Conservation (phyloP, 2,329 filamentous ascomycete species). For the Paecilomyces sp. region DNA sequence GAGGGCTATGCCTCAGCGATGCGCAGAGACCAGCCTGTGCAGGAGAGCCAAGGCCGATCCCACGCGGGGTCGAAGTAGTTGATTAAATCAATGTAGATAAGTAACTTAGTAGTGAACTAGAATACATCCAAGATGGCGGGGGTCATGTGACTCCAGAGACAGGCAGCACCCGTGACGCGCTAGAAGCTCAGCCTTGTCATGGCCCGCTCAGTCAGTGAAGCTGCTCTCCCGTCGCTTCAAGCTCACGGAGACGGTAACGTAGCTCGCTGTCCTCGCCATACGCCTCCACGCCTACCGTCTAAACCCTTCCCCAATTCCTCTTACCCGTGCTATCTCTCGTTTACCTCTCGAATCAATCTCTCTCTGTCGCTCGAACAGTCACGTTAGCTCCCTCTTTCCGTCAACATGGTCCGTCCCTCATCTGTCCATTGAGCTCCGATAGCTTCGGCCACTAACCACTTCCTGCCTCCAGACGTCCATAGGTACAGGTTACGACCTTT, state of each 20-base stretch:
- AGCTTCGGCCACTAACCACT: background rate
- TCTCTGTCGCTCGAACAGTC: constrained; percentile 11
- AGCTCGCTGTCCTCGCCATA: constrained; percentile 9
- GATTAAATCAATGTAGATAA: background rate
- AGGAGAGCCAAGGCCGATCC: background rate
- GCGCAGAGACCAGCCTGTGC: background rate
- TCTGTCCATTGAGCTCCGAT: background rate
- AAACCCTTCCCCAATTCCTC: constrained; percentile 12
- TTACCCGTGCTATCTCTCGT: background rate
- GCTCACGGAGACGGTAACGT: constrained; percentile 6
- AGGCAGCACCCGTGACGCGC: constrained; percentile 20
- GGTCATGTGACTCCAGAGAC: background rate
- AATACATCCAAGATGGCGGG: background rate
- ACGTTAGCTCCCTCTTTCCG: background rate
- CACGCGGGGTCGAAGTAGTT: background rate
- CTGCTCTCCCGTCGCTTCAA: constrained; percentile 3
- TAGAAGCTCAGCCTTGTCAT: constrained; percentile 11
- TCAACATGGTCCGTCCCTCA: constrained; percentile 5
- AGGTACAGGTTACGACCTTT: constrained; percentile 98
- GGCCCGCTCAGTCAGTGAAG: constrained; percentile 3
- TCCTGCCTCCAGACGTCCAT: constrained; percentile 72
- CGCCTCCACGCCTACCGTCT: constrained; percentile 8
- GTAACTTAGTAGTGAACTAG: too few relatives aligned
- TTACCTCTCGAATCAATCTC: background rate
- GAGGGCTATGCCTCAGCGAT: background rate